These are phyloP conservation scores for Pittosporum tobira DNA, from an alignment of 129 eudicot genomes.

Conservation along the genomic window DNA sequence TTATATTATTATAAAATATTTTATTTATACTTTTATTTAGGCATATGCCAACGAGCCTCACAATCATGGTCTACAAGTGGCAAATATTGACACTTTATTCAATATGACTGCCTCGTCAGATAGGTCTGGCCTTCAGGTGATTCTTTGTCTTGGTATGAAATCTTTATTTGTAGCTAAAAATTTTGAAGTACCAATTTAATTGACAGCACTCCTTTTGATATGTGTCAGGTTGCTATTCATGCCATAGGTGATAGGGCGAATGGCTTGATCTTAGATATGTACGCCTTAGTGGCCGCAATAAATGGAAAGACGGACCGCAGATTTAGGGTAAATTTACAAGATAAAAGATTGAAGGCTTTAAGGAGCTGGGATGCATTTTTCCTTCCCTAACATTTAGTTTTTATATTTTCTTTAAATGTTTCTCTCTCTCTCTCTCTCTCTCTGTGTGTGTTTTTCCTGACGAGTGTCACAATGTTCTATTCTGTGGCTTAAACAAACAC, in stretches of 20 bases:
- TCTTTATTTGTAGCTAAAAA: slow-evolving; percentile 4
- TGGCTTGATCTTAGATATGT: slow-evolving; percentile 76
- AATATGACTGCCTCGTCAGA: slow-evolving; percentile 67
- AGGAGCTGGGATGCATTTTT: neutral
- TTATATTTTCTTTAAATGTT: neutral
- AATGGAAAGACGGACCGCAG: slow-evolving; percentile 73
- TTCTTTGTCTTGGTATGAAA: neutral
- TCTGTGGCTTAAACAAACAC: neutral
- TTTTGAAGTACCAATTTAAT: neutral
- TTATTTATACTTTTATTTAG: slow-evolving; percentile 28
- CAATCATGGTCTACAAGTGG: slow-evolving; percentile 79
- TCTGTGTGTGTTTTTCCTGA: neutral
- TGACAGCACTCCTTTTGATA: neutral
- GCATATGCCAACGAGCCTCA: slow-evolving; percentile 75
- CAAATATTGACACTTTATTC: slow-evolving; percentile 42
- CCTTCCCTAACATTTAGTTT: neutral
- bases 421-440: neutral
- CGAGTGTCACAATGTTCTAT: neutral
- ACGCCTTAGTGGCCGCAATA: slow-evolving; percentile 45
- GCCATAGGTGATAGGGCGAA: slow-evolving; percentile 94
- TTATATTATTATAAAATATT: neutral
- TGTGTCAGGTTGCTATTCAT: slow-evolving; percentile 76
- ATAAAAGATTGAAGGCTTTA: neutral
- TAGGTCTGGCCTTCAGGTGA: slow-evolving; percentile 80
- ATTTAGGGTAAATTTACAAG: slow-evolving; percentile 53